phyloP scores from a whole-genome alignment of 805 yeast species.

The Isabelozyma gotoi region DNA sequence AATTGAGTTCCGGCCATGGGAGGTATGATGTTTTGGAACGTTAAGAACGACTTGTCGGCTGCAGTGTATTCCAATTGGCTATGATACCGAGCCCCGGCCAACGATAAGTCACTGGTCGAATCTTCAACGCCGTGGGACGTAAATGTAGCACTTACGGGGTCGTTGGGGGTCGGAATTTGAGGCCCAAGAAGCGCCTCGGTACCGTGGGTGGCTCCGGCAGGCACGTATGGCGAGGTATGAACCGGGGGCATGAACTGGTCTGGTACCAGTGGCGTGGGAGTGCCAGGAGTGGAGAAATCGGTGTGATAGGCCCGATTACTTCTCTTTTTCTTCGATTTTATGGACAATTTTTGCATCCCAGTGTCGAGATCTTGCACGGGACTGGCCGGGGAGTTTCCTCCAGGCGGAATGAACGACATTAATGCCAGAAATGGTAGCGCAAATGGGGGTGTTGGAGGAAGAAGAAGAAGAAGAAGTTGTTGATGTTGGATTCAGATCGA shows the following conservation, averaged over 20 bases:
- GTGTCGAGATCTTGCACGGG: constrained; percentile 5
- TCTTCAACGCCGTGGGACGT: neutral
- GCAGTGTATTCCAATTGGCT: constrained; percentile 23
- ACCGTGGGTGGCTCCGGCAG: constrained; percentile 1
- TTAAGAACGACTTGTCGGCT: constrained; percentile 50
- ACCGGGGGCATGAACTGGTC: neutral
- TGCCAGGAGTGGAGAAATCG: constrained; percentile 11
- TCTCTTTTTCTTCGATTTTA: constrained; percentile 24
- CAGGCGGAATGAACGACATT: neutral
- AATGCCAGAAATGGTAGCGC: constrained; percentile 1
- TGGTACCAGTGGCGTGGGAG: constrained; percentile 2
- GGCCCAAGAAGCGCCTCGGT: neutral
- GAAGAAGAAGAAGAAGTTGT: neutral
- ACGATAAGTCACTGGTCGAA: constrained; percentile 8
- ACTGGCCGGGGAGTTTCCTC: constrained; percentile 1
- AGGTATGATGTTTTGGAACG: constrained; percentile 77
- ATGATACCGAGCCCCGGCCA: constrained; percentile 15
- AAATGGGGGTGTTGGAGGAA: neutral
- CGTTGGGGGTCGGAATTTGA: neutral
- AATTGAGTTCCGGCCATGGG: constrained; percentile 79
- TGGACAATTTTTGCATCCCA: constrained; percentile 7
- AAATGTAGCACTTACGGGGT: neutral
- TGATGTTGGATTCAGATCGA: no score
- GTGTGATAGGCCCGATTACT: constrained; percentile 23
- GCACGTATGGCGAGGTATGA: constrained; percentile 1